Evolutionary conservation across 768 basidiomycete species (phyloP).

Genomic region (Lentinus tigrinus): DNA sequence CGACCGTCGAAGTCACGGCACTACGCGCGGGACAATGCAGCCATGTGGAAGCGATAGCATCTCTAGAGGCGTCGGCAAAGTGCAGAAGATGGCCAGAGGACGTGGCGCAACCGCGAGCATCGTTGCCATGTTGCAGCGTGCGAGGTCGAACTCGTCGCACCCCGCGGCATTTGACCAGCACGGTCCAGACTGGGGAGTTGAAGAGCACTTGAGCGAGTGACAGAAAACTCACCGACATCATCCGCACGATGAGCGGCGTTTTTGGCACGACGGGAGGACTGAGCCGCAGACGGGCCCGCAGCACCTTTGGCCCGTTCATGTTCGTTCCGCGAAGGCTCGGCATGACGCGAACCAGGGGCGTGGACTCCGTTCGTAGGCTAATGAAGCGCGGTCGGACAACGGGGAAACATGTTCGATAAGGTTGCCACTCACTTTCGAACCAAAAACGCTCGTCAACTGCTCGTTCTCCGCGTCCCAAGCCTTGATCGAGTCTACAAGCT

Average conservation of each 20-base stretch:
- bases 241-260: slow-evolving; percentile 89
- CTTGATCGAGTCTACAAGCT: slow-evolving; percentile 72
- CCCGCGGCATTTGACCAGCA: not conserved
- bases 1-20: not conserved
- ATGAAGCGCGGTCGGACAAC: slow-evolving; percentile 21
- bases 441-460: slow-evolving; percentile 66
- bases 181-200: not conserved
- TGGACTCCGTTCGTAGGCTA: slow-evolving; percentile 41
- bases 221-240: slow-evolving; percentile 71
- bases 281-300: slow-evolving; percentile 73
- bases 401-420: not conserved
- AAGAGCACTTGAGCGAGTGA: not conserved
- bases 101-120: too few species aligned
- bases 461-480: slow-evolving; percentile 81
- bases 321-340: slow-evolving; percentile 17
- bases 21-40: too few species aligned
- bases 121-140: too few species aligned
- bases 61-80: too few species aligned
- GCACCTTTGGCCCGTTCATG: slow-evolving; percentile 60
- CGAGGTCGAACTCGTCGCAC: not conserved
- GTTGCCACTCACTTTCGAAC: slow-evolving; percentile 49
- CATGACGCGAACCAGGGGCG: slow-evolving; percentile 21
- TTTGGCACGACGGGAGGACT: slow-evolving; percentile 81
- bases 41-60: too few species aligned
- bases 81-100: too few species aligned